Percentiles rank a stretch among this genome's conserved stretches.
These are phyloP conservation scores for Hypsizygus ulmarius DNA, from an alignment of 1,284 basidiomycete species.

Conservation along the genomic window DNA sequence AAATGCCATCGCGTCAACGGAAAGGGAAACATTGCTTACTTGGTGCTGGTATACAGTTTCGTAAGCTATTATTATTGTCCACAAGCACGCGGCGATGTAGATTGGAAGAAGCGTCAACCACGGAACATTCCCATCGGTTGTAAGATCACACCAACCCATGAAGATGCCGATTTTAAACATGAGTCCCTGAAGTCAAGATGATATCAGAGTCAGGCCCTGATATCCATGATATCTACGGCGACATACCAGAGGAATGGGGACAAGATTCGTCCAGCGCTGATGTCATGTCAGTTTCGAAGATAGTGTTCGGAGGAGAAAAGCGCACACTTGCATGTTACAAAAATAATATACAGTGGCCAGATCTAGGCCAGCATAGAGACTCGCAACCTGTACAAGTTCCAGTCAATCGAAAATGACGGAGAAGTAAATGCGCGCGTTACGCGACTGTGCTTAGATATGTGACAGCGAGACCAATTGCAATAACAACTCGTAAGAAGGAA, in stretches of 20 bases:
- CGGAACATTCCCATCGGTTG: slow-evolving; percentile 19
- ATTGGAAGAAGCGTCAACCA: slow-evolving; percentile 24
- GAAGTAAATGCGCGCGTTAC: slow-evolving; percentile 14
- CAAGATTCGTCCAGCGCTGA: slow-evolving; percentile 32
- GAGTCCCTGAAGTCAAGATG: too few species aligned
- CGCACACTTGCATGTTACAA: slow-evolving; percentile 32
- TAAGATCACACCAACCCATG: slow-evolving; percentile 32
- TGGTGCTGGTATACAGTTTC: slow-evolving; percentile 30
- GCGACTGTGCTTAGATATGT: slow-evolving; percentile 21
- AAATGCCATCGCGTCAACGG: not conserved
- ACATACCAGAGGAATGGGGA: slow-evolving; percentile 29
- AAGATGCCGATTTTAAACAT: slow-evolving; percentile 26
- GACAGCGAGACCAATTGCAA: slow-evolving; percentile 23
- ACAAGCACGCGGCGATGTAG: slow-evolving; percentile 27
- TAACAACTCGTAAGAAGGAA: slow-evolving; percentile 23
- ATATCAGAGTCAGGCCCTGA: too few species aligned
- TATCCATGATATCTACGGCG: not conserved
- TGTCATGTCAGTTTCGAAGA: not conserved
- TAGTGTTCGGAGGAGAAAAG: not conserved
- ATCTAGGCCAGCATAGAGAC: slow-evolving; percentile 26
- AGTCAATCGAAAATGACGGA: not conserved
- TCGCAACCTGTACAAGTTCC: slow-evolving; percentile 20
- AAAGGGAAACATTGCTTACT: slow-evolving; percentile 4
- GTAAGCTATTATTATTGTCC: slow-evolving; percentile 29
- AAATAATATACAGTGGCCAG: slow-evolving; percentile 31